Evolutionary conservation across 1,284 basidiomycete species (phyloP).

Genomic region (Leccinum subspadiceum): DNA sequence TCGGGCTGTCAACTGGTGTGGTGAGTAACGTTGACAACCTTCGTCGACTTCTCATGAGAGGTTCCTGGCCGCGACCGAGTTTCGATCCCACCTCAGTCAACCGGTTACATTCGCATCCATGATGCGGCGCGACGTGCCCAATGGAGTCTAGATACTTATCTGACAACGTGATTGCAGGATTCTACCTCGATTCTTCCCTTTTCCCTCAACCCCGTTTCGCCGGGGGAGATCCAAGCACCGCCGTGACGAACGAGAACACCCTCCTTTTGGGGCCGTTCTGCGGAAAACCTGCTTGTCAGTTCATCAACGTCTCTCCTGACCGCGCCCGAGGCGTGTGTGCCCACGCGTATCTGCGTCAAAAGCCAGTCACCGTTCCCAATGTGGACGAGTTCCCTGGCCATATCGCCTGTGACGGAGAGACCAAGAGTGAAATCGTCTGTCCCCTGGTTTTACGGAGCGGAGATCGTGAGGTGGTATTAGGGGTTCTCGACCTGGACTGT

Average conservation of each 20-base stretch:
- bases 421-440: constrained; percentile 83
- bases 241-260: constrained; percentile 14
- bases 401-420: constrained; percentile 86
- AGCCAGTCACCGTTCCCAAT: constrained; percentile 65
- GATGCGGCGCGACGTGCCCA: background rate
- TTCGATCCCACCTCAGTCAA: background rate
- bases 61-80: background rate
- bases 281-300: constrained; percentile 86
- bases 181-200: constrained; percentile 71
- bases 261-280: constrained; percentile 83
- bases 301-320: constrained; percentile 60
- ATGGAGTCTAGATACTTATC: background rate
- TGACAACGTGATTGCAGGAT: constrained; percentile 50
- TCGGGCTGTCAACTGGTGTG: constrained; percentile 85
- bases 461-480: constrained; percentile 47
- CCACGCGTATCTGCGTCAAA: constrained; percentile 59
- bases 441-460: constrained; percentile 55
- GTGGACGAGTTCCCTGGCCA: constrained; percentile 84
- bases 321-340: constrained; percentile 78
- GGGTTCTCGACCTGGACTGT: constrained; percentile 86
- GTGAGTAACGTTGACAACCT: constrained; percentile 43
- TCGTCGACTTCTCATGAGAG: background rate
- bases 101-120: background rate
- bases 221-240: constrained; percentile 14
- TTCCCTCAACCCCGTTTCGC: constrained; percentile 51